Percentiles rank a stretch among this genome's conserved stretches.
These are phyloP conservation scores for Arabidopsis lyrata DNA, from an alignment of 441 rosid genomes.

Conservation along the genomic window DNA sequence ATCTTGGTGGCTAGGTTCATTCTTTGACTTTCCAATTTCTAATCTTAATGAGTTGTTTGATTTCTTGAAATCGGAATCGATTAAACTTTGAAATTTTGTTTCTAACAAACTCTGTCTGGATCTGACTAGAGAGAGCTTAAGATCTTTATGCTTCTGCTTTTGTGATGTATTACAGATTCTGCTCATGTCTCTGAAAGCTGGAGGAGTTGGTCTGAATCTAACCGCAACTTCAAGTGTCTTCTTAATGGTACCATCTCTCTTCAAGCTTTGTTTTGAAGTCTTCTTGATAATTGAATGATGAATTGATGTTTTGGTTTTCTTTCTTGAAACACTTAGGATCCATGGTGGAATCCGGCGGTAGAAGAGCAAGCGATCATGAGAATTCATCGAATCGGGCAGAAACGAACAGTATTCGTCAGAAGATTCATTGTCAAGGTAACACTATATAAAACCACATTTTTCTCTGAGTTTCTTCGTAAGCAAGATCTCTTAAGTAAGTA, in stretches of 20 bases:
- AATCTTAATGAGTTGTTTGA: too few relatives aligned
- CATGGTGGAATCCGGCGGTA: slow-evolving; percentile 89
- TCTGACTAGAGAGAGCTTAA: too few relatives aligned
- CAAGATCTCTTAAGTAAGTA: not conserved
- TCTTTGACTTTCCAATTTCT: too few relatives aligned
- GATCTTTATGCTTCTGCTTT: too few relatives aligned
- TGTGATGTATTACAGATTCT: slow-evolving; percentile 49
- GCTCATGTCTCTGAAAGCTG: slow-evolving; percentile 74
- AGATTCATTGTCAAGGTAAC: slow-evolving; percentile 73
- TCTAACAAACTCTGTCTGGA: too few relatives aligned
- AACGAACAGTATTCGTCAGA: slow-evolving; percentile 58
- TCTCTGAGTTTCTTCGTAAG: not conserved
- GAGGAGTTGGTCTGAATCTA: slow-evolving; percentile 80
- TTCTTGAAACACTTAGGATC: slow-evolving; percentile 54
- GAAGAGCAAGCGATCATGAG: slow-evolving; percentile 81
- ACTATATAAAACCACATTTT: not conserved
- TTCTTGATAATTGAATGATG: not conserved
- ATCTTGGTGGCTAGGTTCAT: too few relatives aligned
- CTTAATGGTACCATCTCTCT: slow-evolving; percentile 55
- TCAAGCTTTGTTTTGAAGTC: not conserved
- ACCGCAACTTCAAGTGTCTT: slow-evolving; percentile 74
- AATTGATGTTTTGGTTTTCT: slow-evolving; percentile 7
- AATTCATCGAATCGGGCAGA: slow-evolving; percentile 74
- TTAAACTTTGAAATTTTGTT: too few relatives aligned
- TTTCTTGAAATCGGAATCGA: too few relatives aligned